Percentiles rank a stretch among this genome's conserved stretches.
These are phyloP conservation scores for Alternaria arbusti DNA, from an alignment of 2,329 filamentous ascomycete species.

Conservation along the genomic window DNA sequence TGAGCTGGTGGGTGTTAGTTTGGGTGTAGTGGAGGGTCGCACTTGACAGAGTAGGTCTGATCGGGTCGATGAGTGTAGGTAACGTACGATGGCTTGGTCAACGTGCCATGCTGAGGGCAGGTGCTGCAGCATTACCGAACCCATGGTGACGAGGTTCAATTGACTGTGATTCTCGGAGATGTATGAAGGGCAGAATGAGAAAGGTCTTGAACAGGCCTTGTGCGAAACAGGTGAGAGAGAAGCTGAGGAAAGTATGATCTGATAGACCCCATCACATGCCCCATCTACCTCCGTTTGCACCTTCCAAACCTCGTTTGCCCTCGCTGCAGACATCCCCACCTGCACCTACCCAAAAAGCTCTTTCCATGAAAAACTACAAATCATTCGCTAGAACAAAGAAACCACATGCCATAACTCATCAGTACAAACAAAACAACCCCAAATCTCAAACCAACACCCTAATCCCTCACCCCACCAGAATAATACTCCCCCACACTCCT, in stretches of 20 bases:
- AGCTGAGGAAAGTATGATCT: not conserved
- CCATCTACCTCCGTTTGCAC: not conserved
- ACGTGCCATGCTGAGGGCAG: conserved; percentile 93
- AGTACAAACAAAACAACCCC: not conserved
- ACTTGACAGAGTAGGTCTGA: rapidly evolving
- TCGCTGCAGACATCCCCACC: not conserved
- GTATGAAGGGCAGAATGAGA: too few species aligned
- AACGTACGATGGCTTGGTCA: conserved; percentile 78
- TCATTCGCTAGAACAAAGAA: not conserved
- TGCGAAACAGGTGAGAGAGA: not conserved
- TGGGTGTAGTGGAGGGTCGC: conserved; percentile 47
- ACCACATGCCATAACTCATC: not conserved
- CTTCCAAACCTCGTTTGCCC: not conserved
- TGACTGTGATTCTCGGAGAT: not conserved
- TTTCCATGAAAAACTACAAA: not conserved
- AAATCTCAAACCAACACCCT: not conserved
- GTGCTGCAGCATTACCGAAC: conserved; percentile 88
- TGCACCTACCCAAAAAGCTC: not conserved
- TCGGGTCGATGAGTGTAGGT: not conserved
- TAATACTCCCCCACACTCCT: conserved; percentile 29
- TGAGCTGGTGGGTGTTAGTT: conserved; percentile 5
- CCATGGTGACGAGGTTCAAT: conserved; percentile 54
- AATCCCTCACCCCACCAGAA: conserved; percentile 12
- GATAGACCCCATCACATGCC: not conserved
- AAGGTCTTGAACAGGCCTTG: not conserved